Conservation (phyloP, 306 rosid genomes). For the Biancaea sappan region DNA sequence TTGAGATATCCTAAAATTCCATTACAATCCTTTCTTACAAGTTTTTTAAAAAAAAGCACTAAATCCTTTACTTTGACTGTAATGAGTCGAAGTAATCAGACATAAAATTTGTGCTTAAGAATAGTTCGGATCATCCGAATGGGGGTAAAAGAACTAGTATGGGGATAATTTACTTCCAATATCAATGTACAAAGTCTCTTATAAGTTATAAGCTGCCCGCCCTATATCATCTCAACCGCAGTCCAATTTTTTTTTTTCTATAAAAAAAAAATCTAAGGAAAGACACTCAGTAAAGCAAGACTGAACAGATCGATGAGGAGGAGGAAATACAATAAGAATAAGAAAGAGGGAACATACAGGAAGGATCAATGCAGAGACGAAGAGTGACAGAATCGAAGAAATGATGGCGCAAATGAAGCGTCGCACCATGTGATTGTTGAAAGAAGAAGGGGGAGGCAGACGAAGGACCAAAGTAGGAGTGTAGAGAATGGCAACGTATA, state of each 20-base stretch:
- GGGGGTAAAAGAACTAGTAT: not conserved
- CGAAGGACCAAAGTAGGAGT: constrained; percentile 81
- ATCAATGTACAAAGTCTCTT: not conserved
- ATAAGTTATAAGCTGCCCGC: not conserved
- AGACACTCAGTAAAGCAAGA: not conserved
- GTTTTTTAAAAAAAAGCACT: not conserved
- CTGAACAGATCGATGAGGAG: not conserved
- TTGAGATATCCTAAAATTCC: not conserved
- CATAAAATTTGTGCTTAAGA: not conserved
- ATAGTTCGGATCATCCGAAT: not conserved
- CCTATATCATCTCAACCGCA: not conserved
- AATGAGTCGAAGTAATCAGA: not conserved
- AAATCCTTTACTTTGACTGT: too few species aligned
- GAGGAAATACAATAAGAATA: not conserved
- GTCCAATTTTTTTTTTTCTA: not conserved
- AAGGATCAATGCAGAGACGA: constrained; percentile 54
- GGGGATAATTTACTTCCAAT: not conserved
- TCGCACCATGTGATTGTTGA: constrained; percentile 59
- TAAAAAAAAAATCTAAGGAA: not conserved
- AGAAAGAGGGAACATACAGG: constrained; percentile 53
- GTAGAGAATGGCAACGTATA: constrained; percentile 72
- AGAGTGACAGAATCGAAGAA: constrained; percentile 64
- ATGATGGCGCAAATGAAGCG: constrained; percentile 79
- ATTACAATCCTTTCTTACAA: not conserved
- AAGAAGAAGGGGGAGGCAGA: constrained; percentile 75